phyloP scores from a whole-genome alignment of 2,329 filamentous ascomycete genomes.

The Aspergillus sclerotialis region DNA sequence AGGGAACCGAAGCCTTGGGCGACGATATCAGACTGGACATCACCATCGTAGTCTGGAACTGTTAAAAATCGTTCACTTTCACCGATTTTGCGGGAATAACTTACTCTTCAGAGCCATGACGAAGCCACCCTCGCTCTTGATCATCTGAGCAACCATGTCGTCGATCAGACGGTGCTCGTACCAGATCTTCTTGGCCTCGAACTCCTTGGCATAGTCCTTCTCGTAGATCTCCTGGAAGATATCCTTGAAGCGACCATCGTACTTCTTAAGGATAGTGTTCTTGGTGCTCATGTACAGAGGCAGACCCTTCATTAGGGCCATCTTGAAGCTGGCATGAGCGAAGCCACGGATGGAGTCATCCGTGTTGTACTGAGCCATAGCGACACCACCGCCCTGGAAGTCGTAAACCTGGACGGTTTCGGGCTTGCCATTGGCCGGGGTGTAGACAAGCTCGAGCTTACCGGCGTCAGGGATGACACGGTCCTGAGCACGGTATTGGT shows the following conservation, averaged over 20 bases:
- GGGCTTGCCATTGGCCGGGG: conserved; percentile 68
- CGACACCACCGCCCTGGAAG: conserved; percentile 78
- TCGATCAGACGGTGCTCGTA: conserved; percentile 99
- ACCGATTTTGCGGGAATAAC: conserved; percentile 28
- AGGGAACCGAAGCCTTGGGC: conserved; percentile 97
- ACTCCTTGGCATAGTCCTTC: conserved; percentile 73
- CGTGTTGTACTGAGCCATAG: conserved; percentile 97
- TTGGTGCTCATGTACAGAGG: conserved; percentile 99
- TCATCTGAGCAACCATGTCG: conserved; percentile 99
- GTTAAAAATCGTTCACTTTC: conserved; percentile 7
- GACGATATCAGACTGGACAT: conserved; percentile 97
- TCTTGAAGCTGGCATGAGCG: conserved; percentile 93
- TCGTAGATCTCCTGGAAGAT: conserved; percentile 98
- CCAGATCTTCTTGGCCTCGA: conserved; percentile 91
- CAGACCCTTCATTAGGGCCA: conserved; percentile 76
- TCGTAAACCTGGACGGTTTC: conserved; percentile 85
- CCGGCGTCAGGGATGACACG: conserved; percentile 73
- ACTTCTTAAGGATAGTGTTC: conserved; percentile 99
- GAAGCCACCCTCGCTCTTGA: conserved; percentile 95
- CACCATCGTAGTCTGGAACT: conserved; percentile 83
- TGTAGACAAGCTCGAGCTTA: conserved; percentile 92
- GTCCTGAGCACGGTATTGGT: conserved; percentile 98
- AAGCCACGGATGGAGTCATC: conserved; percentile 92
- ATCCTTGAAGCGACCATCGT: conserved; percentile 98
- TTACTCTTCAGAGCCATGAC: conserved; percentile 97